Conservation (phyloP, 805 yeast genomes). For the Yarrowia divulgata region DNA sequence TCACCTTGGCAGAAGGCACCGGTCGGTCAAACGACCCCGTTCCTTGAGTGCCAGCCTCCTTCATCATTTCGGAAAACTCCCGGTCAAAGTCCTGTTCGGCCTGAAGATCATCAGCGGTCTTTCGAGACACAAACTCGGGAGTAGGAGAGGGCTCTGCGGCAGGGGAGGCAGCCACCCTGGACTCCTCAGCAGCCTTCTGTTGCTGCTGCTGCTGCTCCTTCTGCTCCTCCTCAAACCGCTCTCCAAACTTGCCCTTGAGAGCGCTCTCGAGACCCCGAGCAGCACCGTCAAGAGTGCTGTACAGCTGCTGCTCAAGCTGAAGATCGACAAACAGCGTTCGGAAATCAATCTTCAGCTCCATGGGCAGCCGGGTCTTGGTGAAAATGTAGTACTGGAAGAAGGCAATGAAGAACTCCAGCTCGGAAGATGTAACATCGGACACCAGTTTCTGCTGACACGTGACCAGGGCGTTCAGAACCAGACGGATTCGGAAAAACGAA, state of each 20-base stretch:
- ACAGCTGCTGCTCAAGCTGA: slow-evolving; percentile 52
- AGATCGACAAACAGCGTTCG: slow-evolving; percentile 53
- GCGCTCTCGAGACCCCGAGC: slow-evolving; percentile 53
- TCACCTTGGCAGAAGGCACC: slow-evolving; percentile 42
- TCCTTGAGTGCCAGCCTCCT: slow-evolving; percentile 53
- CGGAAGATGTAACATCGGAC: neutral
- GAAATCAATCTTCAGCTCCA: slow-evolving; percentile 65
- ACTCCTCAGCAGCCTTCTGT: slow-evolving; percentile 43
- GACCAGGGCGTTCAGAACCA: slow-evolving; percentile 58
- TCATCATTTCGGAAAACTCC: slow-evolving; percentile 61
- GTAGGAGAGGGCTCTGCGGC: neutral
- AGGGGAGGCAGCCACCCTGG: slow-evolving; percentile 36
- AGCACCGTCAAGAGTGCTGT: slow-evolving; percentile 55
- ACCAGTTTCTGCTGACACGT: slow-evolving; percentile 45
- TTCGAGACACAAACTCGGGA: slow-evolving; percentile 26
- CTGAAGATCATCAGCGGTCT: slow-evolving; percentile 53
- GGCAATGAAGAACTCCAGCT: slow-evolving; percentile 55
- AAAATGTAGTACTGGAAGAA: slow-evolving; percentile 73
- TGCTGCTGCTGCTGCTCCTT: slow-evolving; percentile 44
- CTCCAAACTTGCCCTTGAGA: slow-evolving; percentile 43
- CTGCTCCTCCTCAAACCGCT: slow-evolving; percentile 49
- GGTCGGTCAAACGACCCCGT: slow-evolving; percentile 48
- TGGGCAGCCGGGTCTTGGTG: slow-evolving; percentile 69
- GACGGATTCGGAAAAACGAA: slow-evolving; percentile 73
- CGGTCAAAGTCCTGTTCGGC: slow-evolving; percentile 62